Evolutionary conservation across 805 yeast genomes (phyloP), one percentile per base, ranked within the genome.

Genomic region (Maudiozyma serrabonitensis): DNA sequence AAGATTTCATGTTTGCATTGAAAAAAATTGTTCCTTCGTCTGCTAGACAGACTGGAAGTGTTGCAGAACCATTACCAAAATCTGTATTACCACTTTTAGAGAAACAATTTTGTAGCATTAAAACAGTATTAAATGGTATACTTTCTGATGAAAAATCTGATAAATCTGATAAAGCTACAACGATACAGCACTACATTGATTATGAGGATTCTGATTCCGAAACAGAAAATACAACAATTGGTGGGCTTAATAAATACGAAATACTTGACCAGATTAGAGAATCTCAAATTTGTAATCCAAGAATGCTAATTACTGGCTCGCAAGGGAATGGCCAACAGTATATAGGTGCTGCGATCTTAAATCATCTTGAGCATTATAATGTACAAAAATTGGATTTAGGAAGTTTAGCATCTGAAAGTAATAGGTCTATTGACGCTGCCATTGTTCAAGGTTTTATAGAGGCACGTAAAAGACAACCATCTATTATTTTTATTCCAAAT

Each of bases 1-100:
- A 79, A 53, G 99, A 93, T 67, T 91, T 93, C 60, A 82, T 87
- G 75, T 71, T 80, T 49, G 95, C 98, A 0, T 63, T 91, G 46
- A 89, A 84, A 28, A 87, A 86, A 60, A 86, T 91, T 50, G 80
- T 90, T 25, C 99, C 99, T 0, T 88, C 96, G 0, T 85, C 96
- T 46, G 87, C 95, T 1, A 75, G 99, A 52, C 84, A 95, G 0
- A 76, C 91, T 0, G 79, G 90, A 0, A 73, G 80, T 8, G 75
- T 79, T 1, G 81, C 93, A 0, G 76, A 84, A 9, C 95, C 96
- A 2, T 66, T 93, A 41, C 96, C 99, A 0, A 79, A 78, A 6
- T 76, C 79, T 25, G 67, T 93, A 25, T 72, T 72, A 45, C 84
- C 95, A 1, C 66, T 93, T 41, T 67, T 93, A 25, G 67, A 72